Evolutionary conservation across 2,329 filamentous ascomycete genomes (phyloP), one percentile per base, ranked within the genome.

Genomic region (Diaporthe capsici): DNA sequence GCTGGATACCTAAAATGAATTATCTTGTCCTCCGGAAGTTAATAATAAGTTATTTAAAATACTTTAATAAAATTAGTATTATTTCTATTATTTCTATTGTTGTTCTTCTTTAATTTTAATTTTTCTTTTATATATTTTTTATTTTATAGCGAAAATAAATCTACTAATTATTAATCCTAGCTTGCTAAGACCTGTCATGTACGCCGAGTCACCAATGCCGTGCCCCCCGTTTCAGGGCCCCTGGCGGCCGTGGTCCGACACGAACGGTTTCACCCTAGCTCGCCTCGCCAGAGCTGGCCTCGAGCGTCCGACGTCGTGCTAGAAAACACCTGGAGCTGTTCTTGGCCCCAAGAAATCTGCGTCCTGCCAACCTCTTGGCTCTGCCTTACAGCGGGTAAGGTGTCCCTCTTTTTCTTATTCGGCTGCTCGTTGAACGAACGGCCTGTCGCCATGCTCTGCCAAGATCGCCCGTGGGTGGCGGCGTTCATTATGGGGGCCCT

Each of bases 381-480:
- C 13, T 17, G 15, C n/a, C 34, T 28, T 22, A 53, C 65, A 53
- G 65, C 47, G 65, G 65, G 65, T 5, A 55, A 70, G 65, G 65
- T 15, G n/a, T 34, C 22, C 31, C 61, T 67, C 39, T 72, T n/a
- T 53, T 53, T 10, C 28, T 71, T 4, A 65, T 65, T 39, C 31
- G 39, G 37, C 55, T 60, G 57, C 37, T 58, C 49, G 53, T 71
- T 57, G 47, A 58, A 44, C 42, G 34, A 34, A 34, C 34, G 34
- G 34, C 34, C 34, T 34, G 34, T 34, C 34, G 60, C 51, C 67
- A 76, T 76, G 75, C 61, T 76, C n/a, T 72, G 47, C 73, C 71
- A 75, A 67, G 67, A 71, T 44, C 77, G 75, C 34, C 76, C 75
- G 3, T 73, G 58, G 65, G 65, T 75, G 72, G 71, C 70, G n/a